These are phyloP conservation scores for Acanthamoeba polyphaga DNA, from an alignment of 208 protist genomes.

Conservation along the genomic window DNA sequence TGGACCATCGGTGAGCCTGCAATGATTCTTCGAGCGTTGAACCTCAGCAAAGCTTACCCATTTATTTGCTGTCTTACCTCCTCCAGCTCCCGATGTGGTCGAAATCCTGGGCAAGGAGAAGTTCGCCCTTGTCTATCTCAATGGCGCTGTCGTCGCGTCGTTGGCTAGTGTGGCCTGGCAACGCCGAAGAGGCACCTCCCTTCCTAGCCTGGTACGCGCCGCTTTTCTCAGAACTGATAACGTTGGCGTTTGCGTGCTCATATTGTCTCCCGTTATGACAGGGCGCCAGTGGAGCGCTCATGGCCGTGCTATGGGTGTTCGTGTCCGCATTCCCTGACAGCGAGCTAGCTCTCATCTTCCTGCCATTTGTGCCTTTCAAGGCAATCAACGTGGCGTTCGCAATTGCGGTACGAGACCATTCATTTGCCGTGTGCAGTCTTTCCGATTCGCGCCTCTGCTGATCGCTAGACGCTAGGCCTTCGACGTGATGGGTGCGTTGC, in stretches of 20 bases:
- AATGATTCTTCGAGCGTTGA: background rate
- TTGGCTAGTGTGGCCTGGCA: background rate
- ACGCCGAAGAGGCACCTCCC: background rate
- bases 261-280: background rate
- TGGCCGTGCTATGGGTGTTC: slow-evolving; percentile 49
- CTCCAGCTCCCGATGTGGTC: background rate
- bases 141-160: slow-evolving; percentile 8
- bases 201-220: background rate
- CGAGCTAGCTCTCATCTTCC: slow-evolving; percentile 38
- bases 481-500: slow-evolving; percentile 16
- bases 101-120: slow-evolving; percentile 26
- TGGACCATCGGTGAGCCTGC: background rate
- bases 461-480: background rate
- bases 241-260: background rate
- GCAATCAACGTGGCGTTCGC: background rate
- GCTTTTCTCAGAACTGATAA: background rate
- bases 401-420: background rate
- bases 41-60: too few relatives aligned
- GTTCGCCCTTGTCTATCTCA: slow-evolving; percentile 18
- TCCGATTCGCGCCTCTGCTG: background rate
- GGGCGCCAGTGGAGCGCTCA: slow-evolving; percentile 30
- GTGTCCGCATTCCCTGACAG: slow-evolving; percentile 29
- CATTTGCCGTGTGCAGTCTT: background rate
- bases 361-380: slow-evolving; percentile 3
- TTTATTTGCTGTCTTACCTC: too few relatives aligned